Evolutionary conservation across 176 grass and related monocot genomes (phyloP).

Genomic region (Oryza nivara): DNA sequence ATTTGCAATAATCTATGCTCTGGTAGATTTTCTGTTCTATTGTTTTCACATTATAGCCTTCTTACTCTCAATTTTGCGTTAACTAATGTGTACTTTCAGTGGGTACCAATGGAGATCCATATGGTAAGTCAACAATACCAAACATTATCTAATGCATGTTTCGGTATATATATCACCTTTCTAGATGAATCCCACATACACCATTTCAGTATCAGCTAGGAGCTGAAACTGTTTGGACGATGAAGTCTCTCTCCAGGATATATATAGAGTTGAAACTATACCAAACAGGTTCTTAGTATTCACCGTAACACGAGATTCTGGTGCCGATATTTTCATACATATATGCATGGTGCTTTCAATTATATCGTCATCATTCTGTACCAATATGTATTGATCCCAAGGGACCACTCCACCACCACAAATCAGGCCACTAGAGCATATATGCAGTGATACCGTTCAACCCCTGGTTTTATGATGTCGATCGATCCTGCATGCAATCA

Average conservation of each 20-base stretch:
- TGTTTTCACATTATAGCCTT: neutral
- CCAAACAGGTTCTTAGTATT: neutral
- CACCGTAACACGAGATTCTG: neutral
- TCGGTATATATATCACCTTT: neutral
- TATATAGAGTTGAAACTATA: too few species aligned
- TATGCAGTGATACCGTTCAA: neutral
- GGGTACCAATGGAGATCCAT: neutral
- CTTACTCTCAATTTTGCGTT: neutral
- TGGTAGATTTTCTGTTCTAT: neutral
- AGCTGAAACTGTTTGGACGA: too few species aligned
- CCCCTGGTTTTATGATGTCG: neutral
- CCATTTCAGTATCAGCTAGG: neutral
- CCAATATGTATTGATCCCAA: constrained; percentile 1
- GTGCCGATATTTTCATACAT: neutral
- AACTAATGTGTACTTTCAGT: neutral
- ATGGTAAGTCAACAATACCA: neutral
- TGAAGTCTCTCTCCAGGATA: too few species aligned
- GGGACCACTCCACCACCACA: constrained; percentile 3
- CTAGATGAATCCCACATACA: neutral
- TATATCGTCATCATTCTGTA: constrained; percentile 8
- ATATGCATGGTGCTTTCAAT: neutral
- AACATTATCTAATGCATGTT: neutral
- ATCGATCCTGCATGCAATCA: constrained; percentile 30
- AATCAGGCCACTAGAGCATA: constrained; percentile 11
- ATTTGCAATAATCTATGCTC: constrained; percentile 21